Conservation (phyloP, 331 rosid genomes). For the Malus hybrid region DNA sequence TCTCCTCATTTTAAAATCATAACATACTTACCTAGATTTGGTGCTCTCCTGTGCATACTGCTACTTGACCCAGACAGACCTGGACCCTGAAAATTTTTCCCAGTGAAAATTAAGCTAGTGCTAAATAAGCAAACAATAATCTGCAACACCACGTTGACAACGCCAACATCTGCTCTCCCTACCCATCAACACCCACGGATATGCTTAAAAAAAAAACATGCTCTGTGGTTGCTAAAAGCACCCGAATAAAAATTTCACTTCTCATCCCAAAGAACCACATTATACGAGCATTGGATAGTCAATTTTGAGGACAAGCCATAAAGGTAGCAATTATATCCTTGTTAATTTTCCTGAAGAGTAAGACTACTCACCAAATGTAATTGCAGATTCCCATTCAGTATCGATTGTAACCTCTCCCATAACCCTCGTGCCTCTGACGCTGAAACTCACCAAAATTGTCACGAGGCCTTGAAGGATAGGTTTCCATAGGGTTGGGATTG, state of each 20-base stretch:
- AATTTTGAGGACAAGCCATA: conserved; percentile 15
- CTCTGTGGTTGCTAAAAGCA: background rate
- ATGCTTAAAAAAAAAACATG: conserved; percentile 4
- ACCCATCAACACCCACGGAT: conserved; percentile 10
- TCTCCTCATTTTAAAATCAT: too few relatives aligned
- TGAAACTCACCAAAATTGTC: conserved; percentile 76
- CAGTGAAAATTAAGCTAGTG: conserved; percentile 54
- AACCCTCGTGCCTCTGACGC: conserved; percentile 64
- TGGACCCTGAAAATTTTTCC: conserved; percentile 54
- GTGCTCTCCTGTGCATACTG: conserved; percentile 39
- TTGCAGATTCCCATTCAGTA: conserved; percentile 44
- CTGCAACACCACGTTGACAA: background rate
- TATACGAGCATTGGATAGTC: conserved; percentile 12
- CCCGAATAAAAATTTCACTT: conserved; percentile 1
- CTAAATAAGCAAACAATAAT: conserved; percentile 24
- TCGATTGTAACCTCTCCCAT: conserved; percentile 66
- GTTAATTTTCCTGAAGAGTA: conserved; percentile 27
- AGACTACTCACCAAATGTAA: conserved; percentile 67
- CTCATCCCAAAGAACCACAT: conserved; percentile 9
- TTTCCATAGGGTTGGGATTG: conserved; percentile 40
- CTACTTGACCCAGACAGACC: conserved; percentile 25
- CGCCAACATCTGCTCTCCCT: conserved; percentile 5
- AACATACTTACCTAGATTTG: conserved; percentile 33
- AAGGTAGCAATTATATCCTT: conserved; percentile 15
- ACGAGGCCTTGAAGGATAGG: conserved; percentile 64